Conservation (phyloP, 768 basidiomycete genomes). For the Pilatotrama ljubarskyi region DNA sequence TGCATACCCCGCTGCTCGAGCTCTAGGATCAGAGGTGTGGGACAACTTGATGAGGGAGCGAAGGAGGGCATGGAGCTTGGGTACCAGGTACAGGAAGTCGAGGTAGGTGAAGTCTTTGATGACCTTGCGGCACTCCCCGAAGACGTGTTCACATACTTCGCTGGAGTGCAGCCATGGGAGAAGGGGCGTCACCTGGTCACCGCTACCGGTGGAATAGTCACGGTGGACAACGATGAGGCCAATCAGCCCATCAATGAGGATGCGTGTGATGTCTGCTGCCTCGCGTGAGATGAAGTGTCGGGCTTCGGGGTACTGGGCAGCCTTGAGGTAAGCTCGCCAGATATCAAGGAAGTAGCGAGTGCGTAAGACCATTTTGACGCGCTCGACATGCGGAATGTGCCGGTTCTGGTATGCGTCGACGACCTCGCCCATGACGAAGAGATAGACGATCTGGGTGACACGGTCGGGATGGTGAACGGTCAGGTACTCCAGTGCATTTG, state of each 20-base stretch:
- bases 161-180: conserved; percentile 38
- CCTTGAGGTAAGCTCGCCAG: conserved; percentile 28
- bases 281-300: conserved; percentile 37
- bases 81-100: conserved; percentile 35
- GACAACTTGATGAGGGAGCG: neutral
- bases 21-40: neutral
- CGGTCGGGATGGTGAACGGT: too few species aligned
- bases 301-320: conserved; percentile 24
- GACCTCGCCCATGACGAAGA: conserved; percentile 36
- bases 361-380: conserved; percentile 27
- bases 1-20: neutral
- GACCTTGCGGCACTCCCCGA: conserved; percentile 33
- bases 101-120: conserved; percentile 37
- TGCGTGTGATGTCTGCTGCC: conserved; percentile 33
- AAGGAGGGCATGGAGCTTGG: conserved; percentile 26
- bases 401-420: conserved; percentile 33
- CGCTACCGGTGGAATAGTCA: conserved; percentile 28
- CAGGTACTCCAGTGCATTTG: conserved; percentile 30
- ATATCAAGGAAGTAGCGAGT: conserved; percentile 27
- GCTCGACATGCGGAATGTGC: conserved; percentile 23
- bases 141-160: conserved; percentile 38
- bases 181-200: conserved; percentile 35
- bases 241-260: conserved; percentile 36
- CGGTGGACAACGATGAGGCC: conserved; percentile 36
- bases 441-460: conserved; percentile 35